Evolutionary conservation across 495 filamentous ascomycete species (phyloP).

Genomic region (Aspergillus sclerotioniger): DNA sequence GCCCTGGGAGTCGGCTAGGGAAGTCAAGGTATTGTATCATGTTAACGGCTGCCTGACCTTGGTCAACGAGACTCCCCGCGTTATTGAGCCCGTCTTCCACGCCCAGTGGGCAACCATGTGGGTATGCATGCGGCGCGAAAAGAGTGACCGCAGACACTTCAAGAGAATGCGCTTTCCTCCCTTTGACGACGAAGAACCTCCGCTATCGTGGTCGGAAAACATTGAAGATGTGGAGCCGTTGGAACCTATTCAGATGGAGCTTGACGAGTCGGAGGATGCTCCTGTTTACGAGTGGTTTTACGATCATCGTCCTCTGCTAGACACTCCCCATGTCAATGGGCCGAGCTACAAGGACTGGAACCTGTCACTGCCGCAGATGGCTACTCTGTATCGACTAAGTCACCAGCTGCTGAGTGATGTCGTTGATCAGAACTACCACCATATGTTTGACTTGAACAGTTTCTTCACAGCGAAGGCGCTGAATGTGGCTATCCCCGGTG

Average conservation of each 20-base stretch:
- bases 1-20: slow-evolving; percentile 95
- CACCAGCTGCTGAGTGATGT: slow-evolving; percentile 88
- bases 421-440: slow-evolving; percentile 94
- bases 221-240: slow-evolving; percentile 97
- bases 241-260: slow-evolving; percentile 98
- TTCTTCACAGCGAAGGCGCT: slow-evolving; percentile 96
- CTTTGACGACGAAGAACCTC: slow-evolving; percentile 98
- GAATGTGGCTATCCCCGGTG: slow-evolving; percentile 95
- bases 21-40: slow-evolving; percentile 98
- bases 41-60: slow-evolving; percentile 96
- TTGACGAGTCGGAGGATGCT: slow-evolving; percentile 92
- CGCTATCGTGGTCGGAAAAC: slow-evolving; percentile 96
- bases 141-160: slow-evolving; percentile 93
- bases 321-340: slow-evolving; percentile 92
- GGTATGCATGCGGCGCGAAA: slow-evolving; percentile 97
- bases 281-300: slow-evolving; percentile 97
- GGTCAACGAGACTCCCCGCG: slow-evolving; percentile 94
- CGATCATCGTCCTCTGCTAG: slow-evolving; percentile 86
- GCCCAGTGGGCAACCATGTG: slow-evolving; percentile 99
- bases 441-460: slow-evolving; percentile 95
- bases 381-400: slow-evolving; percentile 87
- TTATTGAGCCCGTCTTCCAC: slow-evolving; percentile 98
- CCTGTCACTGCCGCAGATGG: slow-evolving; percentile 91
- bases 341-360: slow-evolving; percentile 98
- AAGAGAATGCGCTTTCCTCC: slow-evolving; percentile 99